Percentiles rank a stretch among this genome's conserved stretches.
phyloP scores from a whole-genome alignment of 768 basidiomycete species.

The Lactarius hatsudake region DNA sequence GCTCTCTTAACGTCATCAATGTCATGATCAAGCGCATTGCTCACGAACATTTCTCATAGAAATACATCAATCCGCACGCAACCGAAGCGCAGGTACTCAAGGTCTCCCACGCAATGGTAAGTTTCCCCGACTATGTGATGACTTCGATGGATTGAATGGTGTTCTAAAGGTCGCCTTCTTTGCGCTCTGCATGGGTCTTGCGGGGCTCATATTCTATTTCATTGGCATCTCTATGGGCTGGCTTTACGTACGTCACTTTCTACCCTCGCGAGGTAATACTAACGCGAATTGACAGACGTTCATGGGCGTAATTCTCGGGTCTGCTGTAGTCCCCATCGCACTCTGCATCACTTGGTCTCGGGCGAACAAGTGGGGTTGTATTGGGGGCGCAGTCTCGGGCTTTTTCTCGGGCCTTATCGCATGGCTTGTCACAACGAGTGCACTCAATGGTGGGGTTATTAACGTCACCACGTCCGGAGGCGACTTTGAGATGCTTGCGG shows the following conservation, averaged over 20 bases:
- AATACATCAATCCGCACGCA: slow-evolving; percentile 79
- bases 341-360: slow-evolving; percentile 81
- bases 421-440: slow-evolving; percentile 82
- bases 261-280: not conserved
- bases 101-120: slow-evolving; percentile 65
- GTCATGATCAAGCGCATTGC: not conserved
- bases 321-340: slow-evolving; percentile 84
- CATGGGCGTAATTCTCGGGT: slow-evolving; percentile 85
- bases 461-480: slow-evolving; percentile 50
- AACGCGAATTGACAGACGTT: slow-evolving; percentile 53
- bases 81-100: slow-evolving; percentile 68
- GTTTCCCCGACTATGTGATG: slow-evolving; percentile 19
- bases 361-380: slow-evolving; percentile 83
- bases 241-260: slow-evolving; percentile 69
- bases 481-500: slow-evolving; percentile 77
- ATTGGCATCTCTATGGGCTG: slow-evolving; percentile 93
- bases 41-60: slow-evolving; percentile 35
- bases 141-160: not conserved
- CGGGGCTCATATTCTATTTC: slow-evolving; percentile 82
- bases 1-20: not conserved
- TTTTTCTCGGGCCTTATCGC: slow-evolving; percentile 68
- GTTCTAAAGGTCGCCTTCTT: slow-evolving; percentile 56
- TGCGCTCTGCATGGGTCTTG: slow-evolving; percentile 77
- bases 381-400: slow-evolving; percentile 68
- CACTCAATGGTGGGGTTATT: slow-evolving; percentile 65